Conservation (phyloP, 2,329 filamentous ascomycete genomes). For the Trichophyton simii region DNA sequence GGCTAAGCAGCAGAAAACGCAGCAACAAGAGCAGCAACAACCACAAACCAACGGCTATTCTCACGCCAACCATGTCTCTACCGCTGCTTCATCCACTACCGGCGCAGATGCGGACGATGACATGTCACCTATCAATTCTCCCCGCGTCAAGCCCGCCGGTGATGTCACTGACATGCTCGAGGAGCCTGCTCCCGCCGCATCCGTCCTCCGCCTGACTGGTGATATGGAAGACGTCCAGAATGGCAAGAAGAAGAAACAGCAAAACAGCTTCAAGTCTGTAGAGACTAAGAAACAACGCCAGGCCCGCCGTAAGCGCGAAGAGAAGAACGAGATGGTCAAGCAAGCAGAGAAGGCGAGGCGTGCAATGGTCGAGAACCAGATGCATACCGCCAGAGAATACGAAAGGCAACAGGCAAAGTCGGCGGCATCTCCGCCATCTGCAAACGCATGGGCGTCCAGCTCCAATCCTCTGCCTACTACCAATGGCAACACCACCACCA, state of each 20-base stretch:
- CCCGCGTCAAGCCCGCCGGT: conserved; percentile 43
- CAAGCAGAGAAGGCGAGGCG: conserved; percentile 70
- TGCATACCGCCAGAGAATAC: conserved; percentile 65
- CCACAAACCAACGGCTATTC: background rate
- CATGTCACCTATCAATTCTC: conserved; percentile 56
- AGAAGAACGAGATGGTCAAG: conserved; percentile 59
- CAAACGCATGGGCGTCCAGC: conserved; percentile 42
- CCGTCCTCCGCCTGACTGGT: conserved; percentile 66
- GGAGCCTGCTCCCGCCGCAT: conserved; percentile 52
- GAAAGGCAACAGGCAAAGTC: conserved; percentile 56
- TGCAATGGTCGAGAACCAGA: conserved; percentile 65
- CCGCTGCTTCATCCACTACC: conserved; percentile 55
- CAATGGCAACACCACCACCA: conserved; percentile 14
- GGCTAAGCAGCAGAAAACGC: conserved; percentile 8
- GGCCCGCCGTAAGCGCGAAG: conserved; percentile 78
- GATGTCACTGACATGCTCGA: conserved; percentile 91
- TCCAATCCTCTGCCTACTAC: background rate
- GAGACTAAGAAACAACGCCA: conserved; percentile 95
- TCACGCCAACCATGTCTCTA: conserved; percentile 24
- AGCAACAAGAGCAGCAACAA: background rate
- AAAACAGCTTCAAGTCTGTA: conserved; percentile 49
- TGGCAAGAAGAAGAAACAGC: conserved; percentile 49
- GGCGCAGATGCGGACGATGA: conserved; percentile 73
- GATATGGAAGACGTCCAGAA: conserved; percentile 42
- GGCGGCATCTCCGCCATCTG: conserved; percentile 23